Percentiles rank a stretch among this genome's conserved stretches.
These are phyloP conservation scores for Bolboschoenoplectus hybrid DNA, from an alignment of 202 grass and related monocot genomes.

Conservation along the genomic window DNA sequence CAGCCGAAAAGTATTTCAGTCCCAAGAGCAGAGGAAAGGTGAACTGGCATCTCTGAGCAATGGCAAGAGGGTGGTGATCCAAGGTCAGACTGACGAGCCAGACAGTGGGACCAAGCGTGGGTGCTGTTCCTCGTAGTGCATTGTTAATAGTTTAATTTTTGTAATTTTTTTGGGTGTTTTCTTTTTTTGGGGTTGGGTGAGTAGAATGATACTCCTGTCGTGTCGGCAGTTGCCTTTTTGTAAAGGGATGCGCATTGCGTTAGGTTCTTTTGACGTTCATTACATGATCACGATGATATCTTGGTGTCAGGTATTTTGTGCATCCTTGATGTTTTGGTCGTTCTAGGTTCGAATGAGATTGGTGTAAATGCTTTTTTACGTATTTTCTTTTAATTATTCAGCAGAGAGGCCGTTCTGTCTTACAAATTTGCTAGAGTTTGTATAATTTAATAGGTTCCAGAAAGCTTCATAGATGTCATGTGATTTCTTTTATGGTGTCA, in stretches of 20 bases:
- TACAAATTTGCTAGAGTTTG: slow-evolving; percentile 6
- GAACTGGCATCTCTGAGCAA: slow-evolving; percentile 64
- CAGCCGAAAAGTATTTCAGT: slow-evolving; percentile 88
- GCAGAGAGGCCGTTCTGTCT: background rate
- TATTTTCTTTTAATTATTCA: background rate
- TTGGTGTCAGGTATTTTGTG: slow-evolving; percentile 23
- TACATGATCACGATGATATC: slow-evolving; percentile 29
- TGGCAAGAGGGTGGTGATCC: slow-evolving; percentile 64
- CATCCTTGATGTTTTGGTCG: slow-evolving; percentile 24
- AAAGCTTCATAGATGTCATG: background rate
- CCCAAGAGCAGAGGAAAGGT: slow-evolving; percentile 73
- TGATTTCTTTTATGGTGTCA: too few species aligned
- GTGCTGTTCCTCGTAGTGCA: slow-evolving; percentile 80
- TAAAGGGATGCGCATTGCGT: slow-evolving; percentile 36
- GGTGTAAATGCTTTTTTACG: slow-evolving; percentile 9
- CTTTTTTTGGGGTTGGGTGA: slow-evolving; percentile 35
- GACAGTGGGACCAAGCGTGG: slow-evolving; percentile 46
- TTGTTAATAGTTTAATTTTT: slow-evolving; percentile 45
- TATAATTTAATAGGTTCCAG: slow-evolving; percentile 17
- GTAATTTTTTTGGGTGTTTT: background rate
- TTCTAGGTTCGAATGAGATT: slow-evolving; percentile 3
- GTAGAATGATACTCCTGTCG: slow-evolving; percentile 40
- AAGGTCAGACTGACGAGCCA: slow-evolving; percentile 50
- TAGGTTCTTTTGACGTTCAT: slow-evolving; percentile 23
- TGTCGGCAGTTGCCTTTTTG: slow-evolving; percentile 19